Evolutionary conservation across 192 early-diverging fungal genomes (phyloP), one percentile per base, ranked within the genome.

Genomic region (Coemansia reversa): DNA sequence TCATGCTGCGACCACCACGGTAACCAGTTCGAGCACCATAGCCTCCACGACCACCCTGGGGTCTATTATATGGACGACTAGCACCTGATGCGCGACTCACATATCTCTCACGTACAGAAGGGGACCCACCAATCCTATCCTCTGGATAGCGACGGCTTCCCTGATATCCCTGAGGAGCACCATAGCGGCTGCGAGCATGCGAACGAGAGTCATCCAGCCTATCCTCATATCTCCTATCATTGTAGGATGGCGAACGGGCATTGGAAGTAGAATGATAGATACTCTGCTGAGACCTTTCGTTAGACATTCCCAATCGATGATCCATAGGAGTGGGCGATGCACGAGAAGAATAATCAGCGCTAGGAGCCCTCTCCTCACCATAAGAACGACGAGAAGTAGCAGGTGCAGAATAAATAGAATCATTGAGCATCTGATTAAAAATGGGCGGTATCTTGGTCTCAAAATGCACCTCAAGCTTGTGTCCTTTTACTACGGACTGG

Each of bases 381-480:
- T 24, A 45, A 19, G 24, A 48, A 7, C 63, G 63, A 24, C 53
- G 52, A 23, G 29, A 19, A 1, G 20, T 29, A 5, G 60, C 30
- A 23, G 50, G 51, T 8, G 19, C 49, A 25, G 60, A 22, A 9
- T 52, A 29, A 35, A 32, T 20, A 25, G 47, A n/a, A 9, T 65
- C 63, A 18, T 72, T 55, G 19, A 72, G 50, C 58, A 65, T 54
- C 5, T n/a, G 47, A 59, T 55, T 58, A 39, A 65, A 66, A 25
- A 65, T 58, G 6, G 58, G 62, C 19, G 76, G 76, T 20, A 79
- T 69, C 55, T 66, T 79, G 25, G 66, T 68, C 56, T 79, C 76
- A 58, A 79, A 80, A 27, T 75, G 72, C 7, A 80, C 77, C 18
- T 74, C 72, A 23, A 80, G 58, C 16, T 56, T 24, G n/a, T 63